Evolutionary conservation across 768 basidiomycete genomes (phyloP).

Genomic region (Rhizopogon vinicolor): DNA sequence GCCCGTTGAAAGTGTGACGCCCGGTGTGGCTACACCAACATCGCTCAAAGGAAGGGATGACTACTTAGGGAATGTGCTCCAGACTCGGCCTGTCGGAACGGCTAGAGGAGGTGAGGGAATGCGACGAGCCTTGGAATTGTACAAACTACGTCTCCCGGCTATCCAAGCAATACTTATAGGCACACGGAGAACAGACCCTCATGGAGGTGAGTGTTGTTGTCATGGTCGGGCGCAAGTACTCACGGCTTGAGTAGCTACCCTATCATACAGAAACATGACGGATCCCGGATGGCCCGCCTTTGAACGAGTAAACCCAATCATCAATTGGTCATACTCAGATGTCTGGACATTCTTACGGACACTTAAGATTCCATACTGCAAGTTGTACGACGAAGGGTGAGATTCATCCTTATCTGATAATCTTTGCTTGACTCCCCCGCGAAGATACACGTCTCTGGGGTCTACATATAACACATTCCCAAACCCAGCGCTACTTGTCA

Average conservation of each 20-base stretch:
- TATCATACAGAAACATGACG: constrained; percentile 72
- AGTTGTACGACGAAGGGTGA: constrained; percentile 87
- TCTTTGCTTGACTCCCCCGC: not conserved
- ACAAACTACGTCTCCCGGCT: constrained; percentile 60
- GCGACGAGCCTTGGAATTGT: constrained; percentile 70
- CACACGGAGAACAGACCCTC: constrained; percentile 85
- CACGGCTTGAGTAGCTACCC: constrained; percentile 44
- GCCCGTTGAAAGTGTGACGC: constrained; percentile 44
- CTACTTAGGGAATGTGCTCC: constrained; percentile 4
- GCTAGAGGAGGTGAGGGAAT: constrained; percentile 66
- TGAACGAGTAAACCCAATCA: constrained; percentile 90
- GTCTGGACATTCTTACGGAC: constrained; percentile 84
- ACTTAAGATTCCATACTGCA: constrained; percentile 80
- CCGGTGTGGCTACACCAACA: constrained; percentile 23
- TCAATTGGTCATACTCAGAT: constrained; percentile 89
- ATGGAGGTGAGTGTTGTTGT: constrained; percentile 65
- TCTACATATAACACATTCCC: constrained; percentile 93
- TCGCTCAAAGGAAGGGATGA: constrained; percentile 7
- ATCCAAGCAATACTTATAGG: constrained; percentile 86
- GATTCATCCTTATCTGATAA: constrained; percentile 17
- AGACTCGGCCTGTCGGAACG: constrained; percentile 40
- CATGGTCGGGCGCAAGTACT: not conserved
- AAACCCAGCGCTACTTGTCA: constrained; percentile 70
- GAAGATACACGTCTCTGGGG: constrained; percentile 95
- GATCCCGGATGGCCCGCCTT: constrained; percentile 89